Base-by-base conservation (phyloP, 345 rosid genomes). In the Balakata baccata region DNA sequence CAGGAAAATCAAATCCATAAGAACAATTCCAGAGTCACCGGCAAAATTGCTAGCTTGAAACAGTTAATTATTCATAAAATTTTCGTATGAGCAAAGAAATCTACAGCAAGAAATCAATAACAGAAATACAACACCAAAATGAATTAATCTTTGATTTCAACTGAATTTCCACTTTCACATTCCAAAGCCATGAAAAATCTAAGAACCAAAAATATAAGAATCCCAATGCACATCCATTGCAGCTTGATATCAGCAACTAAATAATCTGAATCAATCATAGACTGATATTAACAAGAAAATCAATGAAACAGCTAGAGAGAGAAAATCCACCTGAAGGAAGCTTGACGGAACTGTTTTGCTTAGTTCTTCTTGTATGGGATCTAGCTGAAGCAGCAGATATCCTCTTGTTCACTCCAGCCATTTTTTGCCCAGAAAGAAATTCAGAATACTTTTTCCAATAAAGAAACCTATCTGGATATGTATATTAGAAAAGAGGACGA, bases 281-380 rank as follows among this genome's bases (percentile, higher is more conserved):
- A 43, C 47, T 43, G 23, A 20, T 56, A 17, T 7, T 17, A 20
- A 7, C 63, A 22, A 22, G 7, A 64, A 75, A 51, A 43, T 18
- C 0, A 47, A 59, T 4, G 22, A 34, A 69, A 47, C 18, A 16
- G n/a, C 16, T 4, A 34, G 8, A 62, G 20, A 66, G 23, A 10
- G 39, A 74, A 45, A 73, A 77, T 62, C 70, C 39, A 85, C 92
- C 88, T 10, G 89, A 68, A 68, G 86, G 81, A 69, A 82, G 84
- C 61, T 74, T 69, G 66, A 65, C 72, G 45, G 78, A 75, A 70
- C 70, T 56, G 64, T 17, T 65, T 29, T 29, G 34, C 34, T 29
- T 2, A 29, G 34, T 29, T 29, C 34, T 29, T 29, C 34, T 29
- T 29, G 34, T 29, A 29, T 29, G 34, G 34, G 34, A 29, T 29